A percentile compares a stretch with the other conserved stretches of the same genome.
phyloP scores from a whole-genome alignment of 345 rosid species.

The Dipteronia dyeriana region DNA sequence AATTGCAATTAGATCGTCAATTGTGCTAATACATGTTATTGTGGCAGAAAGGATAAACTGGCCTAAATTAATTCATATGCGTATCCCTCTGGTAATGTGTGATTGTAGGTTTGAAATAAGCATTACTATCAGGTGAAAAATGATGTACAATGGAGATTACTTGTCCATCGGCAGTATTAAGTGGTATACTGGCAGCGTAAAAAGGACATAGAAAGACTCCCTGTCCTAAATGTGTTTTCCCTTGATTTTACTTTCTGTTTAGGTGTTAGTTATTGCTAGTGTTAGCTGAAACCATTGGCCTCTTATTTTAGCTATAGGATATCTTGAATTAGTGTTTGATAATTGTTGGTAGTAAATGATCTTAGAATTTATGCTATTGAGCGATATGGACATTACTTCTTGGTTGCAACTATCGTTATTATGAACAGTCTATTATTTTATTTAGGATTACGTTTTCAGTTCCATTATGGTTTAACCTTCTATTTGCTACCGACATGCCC shows the following conservation, averaged over 20 bases:
- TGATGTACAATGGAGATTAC: background rate
- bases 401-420: background rate
- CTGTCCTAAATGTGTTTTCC: background rate
- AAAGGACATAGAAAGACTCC: background rate
- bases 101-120: background rate
- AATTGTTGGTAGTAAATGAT: background rate
- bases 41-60: background rate
- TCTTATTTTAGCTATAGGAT: background rate
- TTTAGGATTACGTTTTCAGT: background rate
- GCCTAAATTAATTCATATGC: background rate
- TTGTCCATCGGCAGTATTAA: background rate
- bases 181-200: background rate
- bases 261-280: background rate
- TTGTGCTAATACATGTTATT: background rate
- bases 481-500: background rate
- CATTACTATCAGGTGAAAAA: background rate
- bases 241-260: background rate
- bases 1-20: background rate
- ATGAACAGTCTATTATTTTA: background rate
- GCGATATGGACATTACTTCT: background rate
- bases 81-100: background rate
- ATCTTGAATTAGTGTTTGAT: background rate
- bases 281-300: no score
- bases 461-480: background rate
- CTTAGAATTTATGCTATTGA: background rate